Percentiles rank a stretch among this genome's conserved stretches.
These are phyloP conservation scores for Gossypium schwendimanii DNA, from an alignment of 441 rosid species.

Conservation along the genomic window DNA sequence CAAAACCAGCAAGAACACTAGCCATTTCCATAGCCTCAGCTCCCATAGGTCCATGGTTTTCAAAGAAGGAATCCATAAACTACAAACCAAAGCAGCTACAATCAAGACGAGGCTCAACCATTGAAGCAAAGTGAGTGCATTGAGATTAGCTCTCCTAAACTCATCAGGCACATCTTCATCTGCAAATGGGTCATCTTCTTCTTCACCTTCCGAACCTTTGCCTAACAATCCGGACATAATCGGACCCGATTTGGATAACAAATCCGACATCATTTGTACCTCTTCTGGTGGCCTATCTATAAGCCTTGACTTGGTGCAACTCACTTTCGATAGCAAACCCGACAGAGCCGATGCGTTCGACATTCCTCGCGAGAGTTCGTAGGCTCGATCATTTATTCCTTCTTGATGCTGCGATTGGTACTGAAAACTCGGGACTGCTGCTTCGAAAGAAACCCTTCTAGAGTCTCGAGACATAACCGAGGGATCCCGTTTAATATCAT, in stretches of 20 bases:
- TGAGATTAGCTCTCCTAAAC: conserved; percentile 23
- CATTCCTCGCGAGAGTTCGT: conserved; percentile 32
- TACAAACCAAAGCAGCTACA: conserved; percentile 32
- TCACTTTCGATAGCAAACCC: conserved; percentile 32
- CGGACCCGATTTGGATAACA: conserved; percentile 40
- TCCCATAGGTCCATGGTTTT: conserved; percentile 28
- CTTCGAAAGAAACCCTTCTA: conserved; percentile 41
- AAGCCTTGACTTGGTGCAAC: conserved; percentile 51
- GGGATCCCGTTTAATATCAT: conserved; percentile 24
- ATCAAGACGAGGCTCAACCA: conserved; percentile 55
- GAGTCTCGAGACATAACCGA: conserved; percentile 8
- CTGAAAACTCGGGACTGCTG: conserved; percentile 22
- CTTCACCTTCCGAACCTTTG: conserved; percentile 26
- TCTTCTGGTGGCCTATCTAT: conserved; percentile 45
- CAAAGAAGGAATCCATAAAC: conserved; percentile 25
- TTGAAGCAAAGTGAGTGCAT: conserved; percentile 40
- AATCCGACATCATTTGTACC: conserved; percentile 25
- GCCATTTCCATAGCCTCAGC: conserved; percentile 82
- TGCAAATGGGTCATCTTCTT: conserved; percentile 48
- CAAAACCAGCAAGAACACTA: conserved; percentile 49
- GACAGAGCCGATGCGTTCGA: conserved; percentile 31
- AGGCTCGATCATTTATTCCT: conserved; percentile 4
- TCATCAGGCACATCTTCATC: conserved; percentile 64
- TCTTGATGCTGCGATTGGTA: conserved; percentile 12
- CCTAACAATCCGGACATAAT: conserved; percentile 33